A percentile compares a stretch with the other conserved stretches of the same genome.
phyloP scores from a whole-genome alignment of 805 yeast species.

The Cyberlindnera mrakii region DNA sequence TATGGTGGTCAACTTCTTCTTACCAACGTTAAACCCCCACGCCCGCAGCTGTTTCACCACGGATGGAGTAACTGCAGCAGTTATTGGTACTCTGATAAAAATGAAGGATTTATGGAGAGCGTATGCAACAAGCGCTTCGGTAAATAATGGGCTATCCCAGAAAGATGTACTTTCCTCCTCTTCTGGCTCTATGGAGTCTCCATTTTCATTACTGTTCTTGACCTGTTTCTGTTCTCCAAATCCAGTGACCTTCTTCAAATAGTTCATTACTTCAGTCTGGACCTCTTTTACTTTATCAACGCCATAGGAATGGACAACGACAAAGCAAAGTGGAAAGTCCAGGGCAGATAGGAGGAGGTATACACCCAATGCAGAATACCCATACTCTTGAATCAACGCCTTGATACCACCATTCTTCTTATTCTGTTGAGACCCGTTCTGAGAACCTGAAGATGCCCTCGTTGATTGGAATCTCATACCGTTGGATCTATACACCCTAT shows the following conservation, averaged over 20 bases:
- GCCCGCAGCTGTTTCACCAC: conserved; percentile 58
- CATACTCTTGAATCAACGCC: conserved; percentile 76
- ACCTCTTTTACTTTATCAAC: conserved; percentile 69
- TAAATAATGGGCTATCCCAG: conserved; percentile 44
- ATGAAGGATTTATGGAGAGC: conserved; percentile 87
- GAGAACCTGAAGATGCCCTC: not conserved
- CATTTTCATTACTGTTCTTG: conserved; percentile 14
- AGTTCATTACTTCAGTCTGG: conserved; percentile 54
- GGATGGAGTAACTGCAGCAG: conserved; percentile 88
- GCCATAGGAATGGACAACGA: conserved; percentile 81
- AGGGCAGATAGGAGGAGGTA: conserved; percentile 66
- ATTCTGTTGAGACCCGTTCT: not conserved
- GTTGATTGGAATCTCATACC: conserved; percentile 11
- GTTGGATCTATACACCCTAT: conserved; percentile 4
- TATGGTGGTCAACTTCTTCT: conserved; percentile 38
- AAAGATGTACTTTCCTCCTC: conserved; percentile 10
- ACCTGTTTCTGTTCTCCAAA: conserved; percentile 28
- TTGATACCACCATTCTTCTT: conserved; percentile 33
- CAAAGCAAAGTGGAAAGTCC: conserved; percentile 79
- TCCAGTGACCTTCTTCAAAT: conserved; percentile 43
- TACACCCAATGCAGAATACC: conserved; percentile 85
- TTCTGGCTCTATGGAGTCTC: conserved; percentile 2
- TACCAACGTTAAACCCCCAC: conserved; percentile 78
- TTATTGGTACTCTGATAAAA: conserved; percentile 77
- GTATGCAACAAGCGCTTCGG: conserved; percentile 87